Evolutionary conservation across 495 filamentous ascomycete genomes (phyloP), one percentile per base, ranked within the genome.

Genomic region (Talaromyces adpressus): DNA sequence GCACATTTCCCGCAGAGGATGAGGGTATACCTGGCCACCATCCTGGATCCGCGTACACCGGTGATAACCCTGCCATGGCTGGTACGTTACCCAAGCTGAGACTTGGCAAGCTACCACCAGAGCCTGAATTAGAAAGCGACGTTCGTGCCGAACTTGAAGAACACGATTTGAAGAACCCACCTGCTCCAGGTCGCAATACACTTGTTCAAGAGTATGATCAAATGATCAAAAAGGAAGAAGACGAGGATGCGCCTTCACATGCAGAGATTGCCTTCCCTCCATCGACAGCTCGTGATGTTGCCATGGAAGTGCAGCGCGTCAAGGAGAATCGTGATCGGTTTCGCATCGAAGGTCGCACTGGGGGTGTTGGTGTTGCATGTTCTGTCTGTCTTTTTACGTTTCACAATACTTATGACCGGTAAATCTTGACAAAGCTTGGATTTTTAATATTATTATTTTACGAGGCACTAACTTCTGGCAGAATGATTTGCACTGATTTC

Each of bases 371-470:
- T 6, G 85, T 91, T 53, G 89, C 84, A 51, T 80, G 96, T 27
- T 94, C 91, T 68, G 86, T 94, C 11, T 91, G 87, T 80, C 97
- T 98, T 89, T 96, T 92, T 69, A 98, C 94, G 0, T 96, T 97
- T 68, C 95, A 98, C 77, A 98, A 98, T 72, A 96, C 91, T 6
- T 85, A 89, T 63, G 91, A 96, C 68, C 87, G 83, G 93, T 96
- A 78, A 79, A 85, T 76, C 57, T 23, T 12, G 16, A n/a, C 45
- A 49, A 49, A 20, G 23, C 39, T n/a, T 18, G 0, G 14, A 0
- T 27, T 51, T 51, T 63, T 61, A 62, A 6, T 34, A 23, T 61
- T 52, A 16, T 27, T 27, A 2, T 27, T 27, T 27, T 27, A 3
- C 2, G 27, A 3, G 62, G 11, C 62, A 64, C 70, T 81, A 62